phyloP scores from a whole-genome alignment of 192 early-diverging fungal genomes.

The Backusella australiensis region DNA sequence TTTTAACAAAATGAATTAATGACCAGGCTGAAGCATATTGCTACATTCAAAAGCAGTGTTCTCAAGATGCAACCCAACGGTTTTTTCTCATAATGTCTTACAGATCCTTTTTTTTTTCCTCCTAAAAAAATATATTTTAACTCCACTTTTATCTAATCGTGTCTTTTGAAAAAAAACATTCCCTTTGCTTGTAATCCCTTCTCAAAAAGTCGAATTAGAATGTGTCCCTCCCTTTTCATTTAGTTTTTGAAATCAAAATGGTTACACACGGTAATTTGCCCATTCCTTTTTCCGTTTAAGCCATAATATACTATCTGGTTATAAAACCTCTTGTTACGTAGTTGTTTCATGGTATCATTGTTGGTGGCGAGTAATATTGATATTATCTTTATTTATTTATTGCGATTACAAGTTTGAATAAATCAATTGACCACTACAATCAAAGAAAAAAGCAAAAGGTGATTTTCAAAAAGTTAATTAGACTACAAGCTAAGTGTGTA shows the following conservation, averaged over 20 bases:
- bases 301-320: neutral
- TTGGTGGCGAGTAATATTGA: neutral
- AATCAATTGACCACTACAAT: too few relatives aligned
- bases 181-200: neutral
- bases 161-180: neutral
- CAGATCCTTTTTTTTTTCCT: neutral
- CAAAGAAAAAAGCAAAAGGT: too few relatives aligned
- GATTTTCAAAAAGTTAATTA: too few relatives aligned
- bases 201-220: conserved; percentile 1
- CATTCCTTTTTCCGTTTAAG: neutral
- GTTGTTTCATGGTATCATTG: neutral
- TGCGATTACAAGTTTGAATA: too few relatives aligned
- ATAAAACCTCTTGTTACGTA: neutral
- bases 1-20: neutral
- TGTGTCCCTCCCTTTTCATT: neutral
- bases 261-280: neutral
- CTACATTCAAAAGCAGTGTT: neutral
- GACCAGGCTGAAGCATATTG: neutral
- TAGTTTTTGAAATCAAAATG: neutral
- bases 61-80: neutral
- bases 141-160: neutral
- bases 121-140: neutral
- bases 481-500: too few relatives aligned
- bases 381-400: neutral
- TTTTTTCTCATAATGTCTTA: neutral